Evolutionary conservation across 805 yeast species (phyloP), one percentile per base, ranked within the genome.

Genomic region (Lipomyces spencermartinsiae): DNA sequence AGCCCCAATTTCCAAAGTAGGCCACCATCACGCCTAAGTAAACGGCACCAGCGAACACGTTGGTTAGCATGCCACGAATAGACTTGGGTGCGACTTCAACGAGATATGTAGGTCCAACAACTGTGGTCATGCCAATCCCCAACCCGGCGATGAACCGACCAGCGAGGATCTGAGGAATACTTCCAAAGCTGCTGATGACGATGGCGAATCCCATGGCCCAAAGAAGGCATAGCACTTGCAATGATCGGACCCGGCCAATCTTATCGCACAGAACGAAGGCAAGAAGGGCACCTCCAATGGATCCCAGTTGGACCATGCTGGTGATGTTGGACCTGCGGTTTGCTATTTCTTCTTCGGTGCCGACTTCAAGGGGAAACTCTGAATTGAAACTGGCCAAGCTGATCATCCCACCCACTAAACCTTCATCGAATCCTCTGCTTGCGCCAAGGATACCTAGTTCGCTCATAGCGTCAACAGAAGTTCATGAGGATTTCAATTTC

Each of bases 11-110:
- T 35, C 83, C 79, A 69, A 84, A 83, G 72, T 84, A 84, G 5
- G 83, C 83, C 62, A 83, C 63, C 81, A 84, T 79, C 37, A 84
- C 80, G 54, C 89, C 89, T 16, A 86, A 76, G 71, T 86, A 86
- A 46, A 86, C 88, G 8, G 87, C 84, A 67, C 89, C 89, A 2
- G 87, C 83, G 73, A 85, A 86, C 51, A 85, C 76, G 77, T 86
- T 83, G 59, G 81, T 82, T 73, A 85, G 82, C 61, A 84, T 86
- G 73, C 96, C 96, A 80, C 96, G 84, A 63, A 90, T 86, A 83
- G 89, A 87, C 74, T 84, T 87, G 29, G 94, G 95, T 29, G 92
- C 86, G 43, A 91, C 88, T 78, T 90, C 91, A 43, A 93, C 89
- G 81, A 88, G 87, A 76, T 90, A 90, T 12, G 65, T 61, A 8